A percentile compares a stretch with the other conserved stretches of the same genome.
These are phyloP conservation scores for Hyaloscypha variabilis DNA, from an alignment of 495 filamentous ascomycete species.

Conservation along the genomic window DNA sequence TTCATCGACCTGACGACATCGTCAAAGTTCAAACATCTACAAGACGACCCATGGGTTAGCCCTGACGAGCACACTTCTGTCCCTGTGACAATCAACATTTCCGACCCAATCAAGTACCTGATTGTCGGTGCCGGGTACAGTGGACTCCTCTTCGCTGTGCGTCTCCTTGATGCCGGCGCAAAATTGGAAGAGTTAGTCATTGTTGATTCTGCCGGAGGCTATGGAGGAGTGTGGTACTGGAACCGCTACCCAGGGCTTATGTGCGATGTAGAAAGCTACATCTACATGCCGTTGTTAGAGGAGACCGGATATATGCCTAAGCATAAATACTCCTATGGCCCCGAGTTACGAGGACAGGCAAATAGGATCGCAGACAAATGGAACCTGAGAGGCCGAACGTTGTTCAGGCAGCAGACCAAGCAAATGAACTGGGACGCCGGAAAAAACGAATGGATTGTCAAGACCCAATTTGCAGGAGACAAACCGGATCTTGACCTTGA, in stretches of 20 bases:
- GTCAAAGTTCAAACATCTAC: background rate
- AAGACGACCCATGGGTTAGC: conserved; percentile 11
- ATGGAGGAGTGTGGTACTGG: conserved; percentile 35
- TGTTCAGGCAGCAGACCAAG: conserved; percentile 48
- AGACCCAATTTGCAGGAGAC: conserved; percentile 4
- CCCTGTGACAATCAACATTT: conserved; percentile 2
- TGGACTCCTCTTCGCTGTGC: conserved; percentile 50
- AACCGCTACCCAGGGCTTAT: conserved; percentile 31
- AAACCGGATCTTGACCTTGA: background rate
- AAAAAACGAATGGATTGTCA: conserved; percentile 7
- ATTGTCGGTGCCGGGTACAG: conserved; percentile 56
- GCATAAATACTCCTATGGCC: conserved; percentile 30
- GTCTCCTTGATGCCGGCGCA: conserved; percentile 51
- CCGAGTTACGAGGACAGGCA: conserved; percentile 50
- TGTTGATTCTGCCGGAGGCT: conserved; percentile 33
- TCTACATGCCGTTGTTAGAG: conserved; percentile 35
- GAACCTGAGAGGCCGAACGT: conserved; percentile 44
- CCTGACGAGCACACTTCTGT: conserved; percentile 4
- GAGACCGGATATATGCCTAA: conserved; percentile 35
- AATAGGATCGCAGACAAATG: conserved; percentile 44
- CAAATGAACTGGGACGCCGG: conserved; percentile 43
- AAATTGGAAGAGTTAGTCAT: conserved; percentile 15
- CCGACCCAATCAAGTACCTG: conserved; percentile 39
- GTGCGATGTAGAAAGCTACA: conserved; percentile 35
- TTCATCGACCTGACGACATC: conserved; percentile 1